Base-by-base conservation (phyloP, 805 yeast species). In the Yarrowia sp. region DNA sequence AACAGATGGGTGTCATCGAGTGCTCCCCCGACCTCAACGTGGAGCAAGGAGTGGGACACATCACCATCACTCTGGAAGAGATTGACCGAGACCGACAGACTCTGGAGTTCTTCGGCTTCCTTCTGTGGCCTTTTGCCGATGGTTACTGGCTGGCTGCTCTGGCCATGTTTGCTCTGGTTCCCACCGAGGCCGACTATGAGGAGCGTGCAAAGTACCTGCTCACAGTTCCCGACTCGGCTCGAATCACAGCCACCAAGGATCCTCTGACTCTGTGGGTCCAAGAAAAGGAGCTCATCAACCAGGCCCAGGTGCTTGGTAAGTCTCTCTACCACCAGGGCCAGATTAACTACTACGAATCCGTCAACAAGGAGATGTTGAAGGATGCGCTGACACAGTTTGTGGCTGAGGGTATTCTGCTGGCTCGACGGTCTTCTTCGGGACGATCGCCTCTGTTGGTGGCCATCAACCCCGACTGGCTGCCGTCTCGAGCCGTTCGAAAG, bases 41-140 rank as follows among this genome's bases (percentile, higher is more conserved):
- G 9, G 73, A 71, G 46, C 39, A 71, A 39, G 68, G 69, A 7
- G 36, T 53, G 6, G 73, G 71, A 9, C 52, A 70, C 43, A 39
- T 63, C 46, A 38, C 46, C 36, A 47, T 63, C 24, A 47, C 67
- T 7, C 42, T 44, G 24, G 38, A 64, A 30, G 76, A 74, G 47
- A 68, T 74, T 30, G 47, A 24, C 19, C 68, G 72, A 12, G 74
- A 76, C 20, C 69, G 74, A 17, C 78, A 77, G 66, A 70, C 69
- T 63, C 78, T 80, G 58, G 81, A 80, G 70, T 80, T 80, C 66
- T 80, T 79, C 71, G 78, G 81, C 61, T 79, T 75, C 69, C 70
- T 80, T 53, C 72, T 80, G 34, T 80, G 83, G 83, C 83, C 83
- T 3, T 80, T 77, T 69, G 73, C 79, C 50, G 83, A 80, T 47